Percentiles rank a stretch among this genome's conserved stretches.
Evolutionary conservation across 768 basidiomycete species (phyloP).

Genomic region (Boletus tomentosulus): DNA sequence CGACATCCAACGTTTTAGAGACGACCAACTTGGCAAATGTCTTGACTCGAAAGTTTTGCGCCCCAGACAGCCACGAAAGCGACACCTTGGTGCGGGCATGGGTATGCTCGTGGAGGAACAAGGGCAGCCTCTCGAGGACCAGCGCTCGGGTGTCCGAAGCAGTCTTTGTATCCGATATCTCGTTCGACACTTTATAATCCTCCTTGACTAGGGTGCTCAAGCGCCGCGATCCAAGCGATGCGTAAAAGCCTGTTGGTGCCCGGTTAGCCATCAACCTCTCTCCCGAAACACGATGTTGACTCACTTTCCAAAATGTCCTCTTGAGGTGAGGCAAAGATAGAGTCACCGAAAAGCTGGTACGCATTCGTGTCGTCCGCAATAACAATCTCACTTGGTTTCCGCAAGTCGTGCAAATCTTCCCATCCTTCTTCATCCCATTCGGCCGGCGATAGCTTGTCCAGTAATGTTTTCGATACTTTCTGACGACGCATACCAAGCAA

Average conservation of each 20-base stretch:
- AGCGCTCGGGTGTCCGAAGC: slow-evolving; percentile 53
- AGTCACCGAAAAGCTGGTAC: slow-evolving; percentile 73
- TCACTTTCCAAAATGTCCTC: slow-evolving; percentile 87
- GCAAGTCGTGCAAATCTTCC: slow-evolving; percentile 70
- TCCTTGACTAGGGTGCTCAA: slow-evolving; percentile 74
- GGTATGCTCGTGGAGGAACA: slow-evolving; percentile 89
- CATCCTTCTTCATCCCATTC: slow-evolving; percentile 65
- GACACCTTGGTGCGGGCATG: slow-evolving; percentile 60
- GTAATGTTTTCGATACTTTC: slow-evolving; percentile 23
- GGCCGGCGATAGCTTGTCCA: slow-evolving; percentile 17
- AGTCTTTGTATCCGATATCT: slow-evolving; percentile 44
- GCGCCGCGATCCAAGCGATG: slow-evolving; percentile 65
- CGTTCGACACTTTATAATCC: slow-evolving; percentile 59
- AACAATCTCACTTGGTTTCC: slow-evolving; percentile 64
- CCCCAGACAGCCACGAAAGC: slow-evolving; percentile 60
- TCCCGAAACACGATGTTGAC: neutral
- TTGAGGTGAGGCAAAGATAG: slow-evolving; percentile 76
- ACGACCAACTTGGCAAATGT: slow-evolving; percentile 62
- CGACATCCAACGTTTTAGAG: slow-evolving; percentile 56
- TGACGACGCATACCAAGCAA: slow-evolving; percentile 72
- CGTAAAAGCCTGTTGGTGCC: slow-evolving; percentile 61
- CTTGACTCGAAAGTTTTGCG: slow-evolving; percentile 66
- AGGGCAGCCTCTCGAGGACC: slow-evolving; percentile 78
- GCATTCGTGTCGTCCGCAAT: slow-evolving; percentile 85
- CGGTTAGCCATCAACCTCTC: neutral